A percentile compares a stretch with the other conserved stretches of the same genome.
These are phyloP conservation scores for Sugiyamaella novakii DNA, from an alignment of 1,139 yeast genomes.

Conservation along the genomic window DNA sequence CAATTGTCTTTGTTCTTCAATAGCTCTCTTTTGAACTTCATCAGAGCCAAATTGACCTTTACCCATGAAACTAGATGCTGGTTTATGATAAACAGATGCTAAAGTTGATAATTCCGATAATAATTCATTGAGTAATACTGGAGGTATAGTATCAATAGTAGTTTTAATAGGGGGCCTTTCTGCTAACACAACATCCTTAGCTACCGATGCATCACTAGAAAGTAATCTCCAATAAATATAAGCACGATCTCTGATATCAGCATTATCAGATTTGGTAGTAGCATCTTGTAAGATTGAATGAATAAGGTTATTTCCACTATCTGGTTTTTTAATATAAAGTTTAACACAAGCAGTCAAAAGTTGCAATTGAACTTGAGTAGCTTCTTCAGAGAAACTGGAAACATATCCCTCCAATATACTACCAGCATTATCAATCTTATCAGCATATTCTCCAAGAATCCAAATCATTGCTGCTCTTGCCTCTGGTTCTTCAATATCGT, in stretches of 20 bases:
- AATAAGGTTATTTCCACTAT: conserved; percentile 53
- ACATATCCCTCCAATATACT: conserved; percentile 53
- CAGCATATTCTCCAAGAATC: conserved; percentile 88
- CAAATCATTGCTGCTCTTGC: conserved; percentile 80
- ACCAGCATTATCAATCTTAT: conserved; percentile 60
- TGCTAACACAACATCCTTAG: conserved; percentile 57
- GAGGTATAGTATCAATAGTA: conserved; percentile 71
- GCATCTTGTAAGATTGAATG: conserved; percentile 76
- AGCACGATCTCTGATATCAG: conserved; percentile 93
- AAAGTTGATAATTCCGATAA: conserved; percentile 78
- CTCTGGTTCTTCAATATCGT: conserved; percentile 61
- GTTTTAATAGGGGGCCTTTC: conserved; percentile 71
- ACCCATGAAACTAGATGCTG: conserved; percentile 68
- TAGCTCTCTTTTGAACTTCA: conserved; percentile 52
- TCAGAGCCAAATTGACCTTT: conserved; percentile 49
- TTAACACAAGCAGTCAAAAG: conserved; percentile 79
- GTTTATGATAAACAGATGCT: conserved; percentile 88
- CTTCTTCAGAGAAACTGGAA: conserved; percentile 68
- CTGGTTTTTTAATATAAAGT: conserved; percentile 57
- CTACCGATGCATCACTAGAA: conserved; percentile 57
- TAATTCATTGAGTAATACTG: conserved; percentile 66
- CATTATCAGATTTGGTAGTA: conserved; percentile 79
- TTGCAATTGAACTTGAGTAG: conserved; percentile 73
- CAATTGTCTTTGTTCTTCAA: conserved; percentile 75
- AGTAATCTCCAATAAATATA: conserved; percentile 92